Base-by-base conservation (phyloP, 805 yeast genomes). In the Yarrowia phangngaensis region DNA sequence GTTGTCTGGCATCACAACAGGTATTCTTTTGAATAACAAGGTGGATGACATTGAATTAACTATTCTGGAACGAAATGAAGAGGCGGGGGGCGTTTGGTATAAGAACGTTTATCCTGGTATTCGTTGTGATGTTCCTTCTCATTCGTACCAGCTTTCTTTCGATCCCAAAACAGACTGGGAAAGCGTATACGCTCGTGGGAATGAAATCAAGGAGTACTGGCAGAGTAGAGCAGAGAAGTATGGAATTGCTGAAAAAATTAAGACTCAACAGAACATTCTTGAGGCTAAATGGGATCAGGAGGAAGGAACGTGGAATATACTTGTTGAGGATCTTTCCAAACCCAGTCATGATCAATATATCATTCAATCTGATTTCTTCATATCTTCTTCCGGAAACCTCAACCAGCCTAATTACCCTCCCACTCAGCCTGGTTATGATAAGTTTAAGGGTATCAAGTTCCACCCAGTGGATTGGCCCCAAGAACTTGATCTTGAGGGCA, bases 391-490 rank as follows among this genome's bases (percentile, higher is more conserved):
- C 9, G 65, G 65, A 6, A 51, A 55, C n/a, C 56, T 64, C 47
- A 54, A 57, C 35, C 57, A 57, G 8, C 63, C 64, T 52, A 53
- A 56, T 14, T 47, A 59, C 28, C 66, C 67, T 7, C 53, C 50
- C 9, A 56, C 56, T 19, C 56, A 41, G 29, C 35, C 56, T 7
- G 68, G 68, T 4, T 33, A 56, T 4, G 54, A 56, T 3, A 52
- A 52, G 20, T 65, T 60, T 22, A 51, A 57, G 31, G 68, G 70
- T 15, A 47, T 54, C 6, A 40, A 60, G 9, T 34, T 64, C 14
- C 70, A 66, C 50, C 57, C 64, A 5, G 60, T 67, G 20, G 55
- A 55, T 13, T 66, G 67, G 65, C 59, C 67, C 32, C 54, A 52
- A 11, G 54, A 52, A 7, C 52, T 53, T 26, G 58, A 54, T 19